Evolutionary conservation across 495 filamentous ascomycete species (phyloP).

Genomic region (Staphylotrichum longicolle): DNA sequence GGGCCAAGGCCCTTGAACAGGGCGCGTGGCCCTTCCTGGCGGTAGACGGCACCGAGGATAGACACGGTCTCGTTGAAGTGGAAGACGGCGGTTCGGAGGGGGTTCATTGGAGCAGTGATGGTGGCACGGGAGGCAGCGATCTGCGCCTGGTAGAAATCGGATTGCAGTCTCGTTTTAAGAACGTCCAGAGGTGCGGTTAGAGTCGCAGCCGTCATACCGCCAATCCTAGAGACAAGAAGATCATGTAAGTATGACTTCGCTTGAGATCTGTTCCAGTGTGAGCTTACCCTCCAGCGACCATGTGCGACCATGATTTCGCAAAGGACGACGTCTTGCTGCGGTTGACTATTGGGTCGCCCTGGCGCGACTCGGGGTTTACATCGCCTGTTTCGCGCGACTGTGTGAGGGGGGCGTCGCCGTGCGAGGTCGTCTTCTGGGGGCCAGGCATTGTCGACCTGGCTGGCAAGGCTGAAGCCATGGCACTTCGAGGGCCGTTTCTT

Average conservation of each 20-base stretch:
- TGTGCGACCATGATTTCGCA: conserved; percentile 82
- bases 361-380: conserved; percentile 44
- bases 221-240: conserved; percentile 52
- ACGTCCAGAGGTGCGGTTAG: conserved; percentile 87
- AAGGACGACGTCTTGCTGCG: conserved; percentile 46
- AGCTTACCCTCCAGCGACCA: conserved; percentile 80
- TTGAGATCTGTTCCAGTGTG: neutral
- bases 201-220: conserved; percentile 84
- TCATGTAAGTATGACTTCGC: conserved; percentile 7
- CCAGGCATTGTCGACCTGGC: conserved; percentile 23
- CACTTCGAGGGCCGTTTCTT: neutral
- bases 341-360: conserved; percentile 34
- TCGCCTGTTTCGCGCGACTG: conserved; percentile 65
- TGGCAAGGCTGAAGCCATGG: conserved; percentile 29
- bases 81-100: conserved; percentile 49
- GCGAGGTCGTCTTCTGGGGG: conserved; percentile 19
- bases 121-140: conserved; percentile 48
- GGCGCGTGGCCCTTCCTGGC: conserved; percentile 73
- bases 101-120: conserved; percentile 41
- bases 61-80: conserved; percentile 76
- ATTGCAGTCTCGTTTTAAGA: conserved; percentile 84
- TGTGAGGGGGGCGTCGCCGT: conserved; percentile 36
- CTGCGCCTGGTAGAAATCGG: conserved; percentile 82
- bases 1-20: conserved; percentile 88
- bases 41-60: conserved; percentile 74